A percentile compares a stretch with the other conserved stretches of the same genome.
phyloP scores from a whole-genome alignment of 768 basidiomycete species.

The Mycena crocata region DNA sequence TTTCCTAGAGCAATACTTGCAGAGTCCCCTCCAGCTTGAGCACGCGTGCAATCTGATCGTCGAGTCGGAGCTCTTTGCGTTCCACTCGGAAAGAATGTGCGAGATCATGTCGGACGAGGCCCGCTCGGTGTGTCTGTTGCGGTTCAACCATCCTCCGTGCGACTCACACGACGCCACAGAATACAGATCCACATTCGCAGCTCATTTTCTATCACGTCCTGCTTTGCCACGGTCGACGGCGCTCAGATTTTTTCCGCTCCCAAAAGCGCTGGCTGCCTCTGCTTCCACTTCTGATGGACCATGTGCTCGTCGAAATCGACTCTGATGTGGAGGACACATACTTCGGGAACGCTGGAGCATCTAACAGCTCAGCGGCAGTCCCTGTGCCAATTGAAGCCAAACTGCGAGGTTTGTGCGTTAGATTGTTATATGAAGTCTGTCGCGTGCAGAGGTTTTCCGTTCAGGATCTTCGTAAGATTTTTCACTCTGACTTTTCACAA shows the following conservation, averaged over 20 bases:
- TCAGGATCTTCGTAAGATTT: constrained; percentile 78
- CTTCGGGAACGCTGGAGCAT: constrained; percentile 55
- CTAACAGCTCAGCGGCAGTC: constrained; percentile 51
- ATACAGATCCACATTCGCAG: constrained; percentile 86
- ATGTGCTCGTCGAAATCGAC: constrained; percentile 85
- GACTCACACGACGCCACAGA: constrained; percentile 54
- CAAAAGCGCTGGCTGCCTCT: constrained; percentile 88
- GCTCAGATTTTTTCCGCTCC: constrained; percentile 77
- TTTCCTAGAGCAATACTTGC: constrained; percentile 79
- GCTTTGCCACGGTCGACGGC: constrained; percentile 78
- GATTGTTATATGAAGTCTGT: constrained; percentile 92
- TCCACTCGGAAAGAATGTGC: constrained; percentile 93
- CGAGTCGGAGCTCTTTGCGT: constrained; percentile 88
- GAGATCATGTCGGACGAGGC: constrained; percentile 80
- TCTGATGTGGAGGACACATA: constrained; percentile 75
- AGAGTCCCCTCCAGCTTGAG: constrained; percentile 84
- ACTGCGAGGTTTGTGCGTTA: constrained; percentile 76
- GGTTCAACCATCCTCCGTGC: constrained; percentile 7
- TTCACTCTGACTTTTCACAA: constrained; percentile 22
- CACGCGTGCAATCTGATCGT: constrained; percentile 84
- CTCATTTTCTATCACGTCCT: constrained; percentile 84
- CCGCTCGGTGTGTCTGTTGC: constrained; percentile 62
- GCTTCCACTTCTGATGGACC: constrained; percentile 86
- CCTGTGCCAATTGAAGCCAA: constrained; percentile 87
- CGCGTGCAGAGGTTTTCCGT: constrained; percentile 86